phyloP scores from a whole-genome alignment of 2,329 filamentous ascomycete genomes.

The Westerdykella ornata region DNA sequence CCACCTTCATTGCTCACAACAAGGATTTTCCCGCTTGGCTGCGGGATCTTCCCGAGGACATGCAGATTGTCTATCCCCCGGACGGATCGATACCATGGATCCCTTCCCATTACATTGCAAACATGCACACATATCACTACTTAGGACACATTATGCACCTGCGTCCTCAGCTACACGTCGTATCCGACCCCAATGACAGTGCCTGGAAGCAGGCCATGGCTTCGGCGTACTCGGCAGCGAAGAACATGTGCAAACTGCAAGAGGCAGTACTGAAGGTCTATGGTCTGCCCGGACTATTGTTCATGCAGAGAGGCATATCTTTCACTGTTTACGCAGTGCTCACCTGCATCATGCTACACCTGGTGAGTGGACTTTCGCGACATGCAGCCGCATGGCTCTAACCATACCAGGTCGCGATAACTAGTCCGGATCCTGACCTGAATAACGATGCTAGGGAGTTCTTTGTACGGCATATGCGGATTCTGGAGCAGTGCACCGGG shows the following conservation, averaged over 20 bases:
- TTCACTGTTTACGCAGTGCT: constrained; percentile 91
- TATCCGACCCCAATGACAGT: constrained; percentile 69
- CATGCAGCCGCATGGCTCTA: constrained; percentile 4
- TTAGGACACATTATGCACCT: constrained; percentile 80
- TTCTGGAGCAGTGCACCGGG: constrained; percentile 76
- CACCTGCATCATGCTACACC: constrained; percentile 85
- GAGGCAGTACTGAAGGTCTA: constrained; percentile 73
- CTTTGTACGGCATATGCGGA: constrained; percentile 89
- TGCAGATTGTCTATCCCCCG: constrained; percentile 68
- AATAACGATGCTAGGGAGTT: constrained; percentile 79
- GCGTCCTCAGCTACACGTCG: constrained; percentile 69
- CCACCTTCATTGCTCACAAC: constrained; percentile 73
- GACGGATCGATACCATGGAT: constrained; percentile 80
- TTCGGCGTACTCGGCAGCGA: constrained; percentile 77
- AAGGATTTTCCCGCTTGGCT: constrained; percentile 71
- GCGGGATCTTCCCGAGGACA: constrained; percentile 67
- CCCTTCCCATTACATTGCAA: constrained; percentile 78
- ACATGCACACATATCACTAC: constrained; percentile 84
- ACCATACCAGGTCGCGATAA: constrained; percentile 69
- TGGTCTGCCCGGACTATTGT: constrained; percentile 72
- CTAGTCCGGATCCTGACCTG: constrained; percentile 83
- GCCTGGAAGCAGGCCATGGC: constrained; percentile 86
- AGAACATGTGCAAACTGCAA: constrained; percentile 76
- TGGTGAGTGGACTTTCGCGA: constrained; percentile 56
- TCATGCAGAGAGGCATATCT: constrained; percentile 90